Evolutionary conservation across 2,329 filamentous ascomycete species (phyloP).

Genomic region (Ilyonectria robusta): DNA sequence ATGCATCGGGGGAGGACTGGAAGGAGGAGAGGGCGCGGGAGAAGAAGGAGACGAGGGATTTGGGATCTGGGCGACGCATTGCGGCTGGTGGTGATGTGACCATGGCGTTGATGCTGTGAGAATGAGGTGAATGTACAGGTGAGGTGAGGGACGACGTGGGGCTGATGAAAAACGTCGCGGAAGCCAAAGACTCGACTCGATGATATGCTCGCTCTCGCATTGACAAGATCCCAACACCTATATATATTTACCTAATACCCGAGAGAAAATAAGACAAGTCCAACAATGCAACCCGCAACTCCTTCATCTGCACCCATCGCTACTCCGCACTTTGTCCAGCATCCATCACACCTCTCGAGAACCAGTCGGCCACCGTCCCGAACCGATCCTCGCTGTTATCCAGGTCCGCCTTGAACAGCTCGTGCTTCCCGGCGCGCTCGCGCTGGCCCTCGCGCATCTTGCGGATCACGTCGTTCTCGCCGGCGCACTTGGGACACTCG

Average conservation of each 20-base stretch:
- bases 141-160: slow-evolving; percentile 34
- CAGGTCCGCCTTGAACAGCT: slow-evolving; percentile 88
- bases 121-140: slow-evolving; percentile 8
- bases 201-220: slow-evolving; percentile 24
- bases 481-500: slow-evolving; percentile 89
- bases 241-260: slow-evolving; percentile 21
- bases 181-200: neutral
- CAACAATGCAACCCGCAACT: slow-evolving; percentile 29
- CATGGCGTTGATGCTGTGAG: slow-evolving; percentile 21
- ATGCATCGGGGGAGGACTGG: slow-evolving; percentile 57
- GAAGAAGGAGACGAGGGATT: slow-evolving; percentile 58
- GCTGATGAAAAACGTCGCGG: slow-evolving; percentile 12
- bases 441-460: slow-evolving; percentile 89
- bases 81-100: slow-evolving; percentile 9
- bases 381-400: slow-evolving; percentile 85
- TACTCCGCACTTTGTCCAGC: slow-evolving; percentile 58
- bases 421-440: slow-evolving; percentile 88
- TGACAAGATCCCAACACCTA: slow-evolving; percentile 25
- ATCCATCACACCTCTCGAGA: slow-evolving; percentile 91
- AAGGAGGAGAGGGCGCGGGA: slow-evolving; percentile 61
- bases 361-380: slow-evolving; percentile 94
- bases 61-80: slow-evolving; percentile 43
- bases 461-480: slow-evolving; percentile 88
- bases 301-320: slow-evolving; percentile 33
- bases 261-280: slow-evolving; percentile 17